A percentile compares a stretch with the other conserved stretches of the same genome.
These are phyloP conservation scores for Tilletia caries DNA, from an alignment of 1,284 basidiomycete genomes.

Conservation along the genomic window DNA sequence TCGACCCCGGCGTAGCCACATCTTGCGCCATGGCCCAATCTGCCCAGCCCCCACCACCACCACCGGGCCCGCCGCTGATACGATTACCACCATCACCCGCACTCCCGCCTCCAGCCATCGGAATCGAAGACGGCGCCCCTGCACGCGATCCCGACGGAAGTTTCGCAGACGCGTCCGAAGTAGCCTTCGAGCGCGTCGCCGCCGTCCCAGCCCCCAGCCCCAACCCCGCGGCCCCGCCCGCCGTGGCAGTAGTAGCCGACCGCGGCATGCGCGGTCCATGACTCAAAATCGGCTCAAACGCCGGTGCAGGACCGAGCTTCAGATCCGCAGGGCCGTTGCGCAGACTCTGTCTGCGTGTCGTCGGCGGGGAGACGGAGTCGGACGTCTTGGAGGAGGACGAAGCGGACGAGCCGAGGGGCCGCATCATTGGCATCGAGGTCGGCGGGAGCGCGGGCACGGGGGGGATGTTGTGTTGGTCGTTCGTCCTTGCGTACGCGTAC, in stretches of 20 bases:
- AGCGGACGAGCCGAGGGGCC: no score
- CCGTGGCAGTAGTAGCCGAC: neutral
- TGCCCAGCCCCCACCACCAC: constrained; percentile 1
- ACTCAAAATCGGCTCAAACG: neutral
- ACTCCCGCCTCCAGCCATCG: no score
- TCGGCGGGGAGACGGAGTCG: no score
- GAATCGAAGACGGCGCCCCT: neutral
- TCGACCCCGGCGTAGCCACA: neutral
- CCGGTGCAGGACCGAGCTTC: neutral
- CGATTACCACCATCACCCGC: no score
- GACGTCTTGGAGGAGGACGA: no score
- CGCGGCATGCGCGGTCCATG: neutral
- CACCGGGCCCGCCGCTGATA: neutral
- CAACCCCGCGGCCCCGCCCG: neutral
- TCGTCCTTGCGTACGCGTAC: neutral
- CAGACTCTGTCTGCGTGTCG: no score
- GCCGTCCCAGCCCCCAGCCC: no score
- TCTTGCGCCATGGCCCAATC: neutral
- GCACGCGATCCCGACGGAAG: neutral
- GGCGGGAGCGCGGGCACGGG: neutral
- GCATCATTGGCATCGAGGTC: neutral
- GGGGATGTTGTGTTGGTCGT: neutral
- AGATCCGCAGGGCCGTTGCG: neutral
- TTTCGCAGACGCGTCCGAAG: neutral
- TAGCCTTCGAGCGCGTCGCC: neutral